Evolutionary conservation across 2,329 filamentous ascomycete genomes (phyloP), one percentile per base, ranked within the genome.

Genomic region (Cladosporium phlei): DNA sequence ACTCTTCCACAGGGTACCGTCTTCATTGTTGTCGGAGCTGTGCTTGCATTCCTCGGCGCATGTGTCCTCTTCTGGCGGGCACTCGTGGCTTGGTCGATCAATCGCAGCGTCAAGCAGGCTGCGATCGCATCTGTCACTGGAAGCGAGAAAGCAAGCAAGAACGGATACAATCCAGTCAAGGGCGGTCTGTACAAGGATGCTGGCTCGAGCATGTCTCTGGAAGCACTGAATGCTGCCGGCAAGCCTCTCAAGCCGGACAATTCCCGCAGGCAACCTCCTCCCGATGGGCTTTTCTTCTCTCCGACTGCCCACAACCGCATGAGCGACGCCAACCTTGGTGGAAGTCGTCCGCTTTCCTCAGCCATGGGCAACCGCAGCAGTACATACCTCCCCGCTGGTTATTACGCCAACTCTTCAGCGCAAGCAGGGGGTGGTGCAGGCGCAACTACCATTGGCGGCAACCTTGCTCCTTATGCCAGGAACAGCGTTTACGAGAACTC

Each of bases 1-100:
- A 83, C 70, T 44, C 75, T 90, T 9, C 93, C 93, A 2, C 86
- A 97, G 60, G 93, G 93, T 46, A 96, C 91, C 3, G 85, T 98
- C 49, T 98, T 98, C 71, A 98, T 98, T 59, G 85, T 83, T 17
- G 93, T 97, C 1, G 93, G 93, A 35, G 86, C 89, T 20, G 84
- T 88, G 21, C 78, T 98, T 5, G 93, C 88, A 12, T 84, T 89
- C 55, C 80, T 96, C 53, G 88, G 82, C 9, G 72, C 88, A 7
- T 82, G 82, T n/a, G 80, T 97, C 34, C 75, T 98, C 10, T 75
- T 85, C 48, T 98, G 93, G 93, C 87, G 91, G 51, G 83, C 77
- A 40, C 78, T 96, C 47, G 82, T 96, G 49, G 89, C 87, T 50
- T 95, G 88, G 78, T 85, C 91, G 32, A 80, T 98, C 49, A 91